These are phyloP conservation scores for Astraeus odoratus DNA, from an alignment of 768 basidiomycete genomes.

Conservation along the genomic window DNA sequence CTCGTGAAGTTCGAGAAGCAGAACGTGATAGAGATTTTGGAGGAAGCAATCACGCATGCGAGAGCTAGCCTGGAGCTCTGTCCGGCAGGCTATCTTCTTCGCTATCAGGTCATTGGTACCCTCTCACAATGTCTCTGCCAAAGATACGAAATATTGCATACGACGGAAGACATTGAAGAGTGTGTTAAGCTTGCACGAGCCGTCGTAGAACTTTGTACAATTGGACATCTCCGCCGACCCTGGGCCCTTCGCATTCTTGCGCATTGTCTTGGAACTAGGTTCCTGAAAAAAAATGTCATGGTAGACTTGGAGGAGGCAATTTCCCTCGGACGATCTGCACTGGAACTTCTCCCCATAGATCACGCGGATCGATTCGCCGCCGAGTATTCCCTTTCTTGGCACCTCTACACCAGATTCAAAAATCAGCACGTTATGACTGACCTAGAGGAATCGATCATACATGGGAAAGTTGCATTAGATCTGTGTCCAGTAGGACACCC, in stretches of 20 bases:
- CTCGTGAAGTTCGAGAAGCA: background rate
- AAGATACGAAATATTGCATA: no score
- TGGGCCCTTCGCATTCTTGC: slow-evolving; percentile 7
- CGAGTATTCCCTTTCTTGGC: background rate
- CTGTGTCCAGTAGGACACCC: background rate
- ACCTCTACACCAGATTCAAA: background rate
- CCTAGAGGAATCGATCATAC: background rate
- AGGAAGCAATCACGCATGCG: no score
- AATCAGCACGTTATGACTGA: background rate
- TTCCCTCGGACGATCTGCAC: background rate
- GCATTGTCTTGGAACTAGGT: background rate
- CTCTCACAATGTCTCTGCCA: no score
- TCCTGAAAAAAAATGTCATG: background rate
- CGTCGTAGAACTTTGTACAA: no score
- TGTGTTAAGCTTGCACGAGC: no score
- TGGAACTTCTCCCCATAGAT: background rate
- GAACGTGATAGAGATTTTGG: no score
- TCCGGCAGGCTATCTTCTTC: no score
- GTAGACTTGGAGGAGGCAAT: slow-evolving; percentile 1
- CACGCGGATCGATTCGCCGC: background rate
- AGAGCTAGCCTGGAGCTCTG: no score
- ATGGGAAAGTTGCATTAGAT: background rate
- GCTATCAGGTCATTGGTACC: no score
- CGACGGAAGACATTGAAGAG: no score
- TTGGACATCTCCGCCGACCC: no score